Evolutionary conservation across 768 basidiomycete species (phyloP), one percentile per base, ranked within the genome.

Genomic region (Boletales sp.): DNA sequence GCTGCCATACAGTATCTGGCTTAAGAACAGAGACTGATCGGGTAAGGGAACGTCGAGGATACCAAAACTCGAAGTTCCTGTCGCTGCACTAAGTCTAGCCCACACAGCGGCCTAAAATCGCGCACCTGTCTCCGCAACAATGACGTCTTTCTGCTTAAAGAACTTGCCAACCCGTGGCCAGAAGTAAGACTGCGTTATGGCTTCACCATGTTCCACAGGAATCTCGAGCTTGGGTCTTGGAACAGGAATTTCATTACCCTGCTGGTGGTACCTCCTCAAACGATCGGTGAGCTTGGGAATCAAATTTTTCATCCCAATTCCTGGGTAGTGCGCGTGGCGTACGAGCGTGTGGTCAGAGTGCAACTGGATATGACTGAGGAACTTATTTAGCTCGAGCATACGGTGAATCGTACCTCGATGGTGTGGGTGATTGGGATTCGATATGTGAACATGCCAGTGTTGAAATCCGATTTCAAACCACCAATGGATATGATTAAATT

Each of bases 1-100:
- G 51, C 86, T 86, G 43, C 94, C 94, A 85, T 89, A 97, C 6
- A 97, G 70, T 44, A 95, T 82, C 68, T 94, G 91, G 52, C 77
- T 81, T 35, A 91, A 52, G 50, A 86, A 81, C 5, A 82, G 66
- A 1, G 83, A 72, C 40, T 81, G 75, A n/a, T 80, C 74, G 0
- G 94, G 94, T 11, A 95, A 69, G 2, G 84, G 82, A 29, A 91
- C 77, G 52, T 90, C 90, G 36, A 93, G 65, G 41, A 95, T 79
- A 40, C 94, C 94, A 63, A 95, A 97, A 53, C 75, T 85, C 12
- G 89, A 82, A 0, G 91, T 94, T 5, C 86, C 82, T 79, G 40
- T 4, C 5, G 47, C 12, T 11, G 4, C 31, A 9, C 13, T 51
- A 32, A 37, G 36, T 31, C 10, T 32, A 5, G 21, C 14, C 18